phyloP scores from a whole-genome alignment of 2,329 filamentous ascomycete species.

The Pseudofabraea citricarpa region DNA sequence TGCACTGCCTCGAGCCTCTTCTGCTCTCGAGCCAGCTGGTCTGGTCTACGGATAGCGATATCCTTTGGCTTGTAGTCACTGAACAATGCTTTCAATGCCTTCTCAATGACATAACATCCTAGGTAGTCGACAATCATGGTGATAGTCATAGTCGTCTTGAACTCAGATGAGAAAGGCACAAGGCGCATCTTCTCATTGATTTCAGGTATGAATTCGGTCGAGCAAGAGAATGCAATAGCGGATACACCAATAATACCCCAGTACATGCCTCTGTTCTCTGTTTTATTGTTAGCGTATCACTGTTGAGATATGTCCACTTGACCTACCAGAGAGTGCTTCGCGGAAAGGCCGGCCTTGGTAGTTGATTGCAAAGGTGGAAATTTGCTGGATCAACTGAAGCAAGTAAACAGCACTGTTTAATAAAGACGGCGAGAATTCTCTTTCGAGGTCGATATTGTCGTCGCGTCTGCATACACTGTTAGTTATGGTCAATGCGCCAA shows the following conservation, averaged over 20 bases:
- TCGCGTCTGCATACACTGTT: conserved; percentile 37
- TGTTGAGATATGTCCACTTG: not conserved
- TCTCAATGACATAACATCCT: conserved; percentile 84
- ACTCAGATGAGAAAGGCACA: conserved; percentile 82
- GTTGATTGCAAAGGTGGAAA: conserved; percentile 98
- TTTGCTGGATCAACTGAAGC: conserved; percentile 95
- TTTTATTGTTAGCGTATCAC: conserved; percentile 6
- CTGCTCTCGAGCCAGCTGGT: conserved; percentile 77
- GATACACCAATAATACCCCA: conserved; percentile 90
- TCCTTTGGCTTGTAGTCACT: conserved; percentile 92
- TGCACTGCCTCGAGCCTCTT: conserved; percentile 59
- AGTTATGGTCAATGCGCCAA: conserved; percentile 9
- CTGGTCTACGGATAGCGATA: conserved; percentile 79
- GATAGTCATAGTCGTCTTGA: conserved; percentile 79
- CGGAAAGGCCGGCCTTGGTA: conserved; percentile 98
- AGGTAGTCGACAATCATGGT: conserved; percentile 86
- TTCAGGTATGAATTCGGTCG: conserved; percentile 91
- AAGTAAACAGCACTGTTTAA: conserved; percentile 97
- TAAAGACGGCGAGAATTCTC: conserved; percentile 87
- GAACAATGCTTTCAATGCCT: conserved; percentile 77
- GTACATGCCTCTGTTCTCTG: conserved; percentile 87
- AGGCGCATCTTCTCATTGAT: conserved; percentile 91
- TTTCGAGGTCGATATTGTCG: conserved; percentile 78
- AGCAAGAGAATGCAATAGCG: conserved; percentile 87
- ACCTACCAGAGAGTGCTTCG: conserved; percentile 70